Evolutionary conservation across 2,329 filamentous ascomycete species (phyloP).

Genomic region (Colletotrichum plurivorum): DNA sequence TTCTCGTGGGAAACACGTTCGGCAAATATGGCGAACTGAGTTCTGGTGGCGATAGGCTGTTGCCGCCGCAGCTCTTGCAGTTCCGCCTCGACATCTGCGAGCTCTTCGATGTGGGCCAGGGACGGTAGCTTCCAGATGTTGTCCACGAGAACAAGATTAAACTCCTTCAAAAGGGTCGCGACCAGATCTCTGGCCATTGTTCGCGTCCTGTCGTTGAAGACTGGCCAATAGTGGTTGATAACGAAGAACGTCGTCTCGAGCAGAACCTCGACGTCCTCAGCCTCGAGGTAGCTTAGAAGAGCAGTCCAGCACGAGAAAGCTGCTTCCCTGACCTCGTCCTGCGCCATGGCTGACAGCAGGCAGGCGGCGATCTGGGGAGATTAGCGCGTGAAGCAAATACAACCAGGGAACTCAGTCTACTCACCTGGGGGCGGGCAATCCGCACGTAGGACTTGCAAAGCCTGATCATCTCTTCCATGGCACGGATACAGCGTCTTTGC

Average conservation of each 20-base stretch:
- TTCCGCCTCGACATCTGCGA: conserved; percentile 77
- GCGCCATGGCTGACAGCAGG: conserved; percentile 84
- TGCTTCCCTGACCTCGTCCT: conserved; percentile 79
- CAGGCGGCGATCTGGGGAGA: conserved; percentile 85
- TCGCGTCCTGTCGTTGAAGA: conserved; percentile 74
- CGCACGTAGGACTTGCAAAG: conserved; percentile 81
- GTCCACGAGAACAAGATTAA: conserved; percentile 72
- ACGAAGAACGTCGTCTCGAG: conserved; percentile 93
- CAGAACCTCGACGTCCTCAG: conserved; percentile 83
- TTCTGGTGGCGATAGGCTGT: conserved; percentile 67
- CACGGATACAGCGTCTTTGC: conserved; percentile 82
- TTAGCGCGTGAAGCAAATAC: conserved; percentile 44
- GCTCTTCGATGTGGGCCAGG: conserved; percentile 76
- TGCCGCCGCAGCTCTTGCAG: conserved; percentile 73
- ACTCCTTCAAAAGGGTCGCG: conserved; percentile 73
- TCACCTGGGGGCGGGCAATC: conserved; percentile 87
- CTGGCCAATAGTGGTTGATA: conserved; percentile 84
- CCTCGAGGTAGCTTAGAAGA: conserved; percentile 81
- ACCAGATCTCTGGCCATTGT: conserved; percentile 74
- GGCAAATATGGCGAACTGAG: conserved; percentile 71
- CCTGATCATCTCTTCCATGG: conserved; percentile 89
- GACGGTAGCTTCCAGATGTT: conserved; percentile 85
- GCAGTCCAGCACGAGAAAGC: conserved; percentile 89
- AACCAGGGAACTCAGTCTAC: conserved; percentile 42
- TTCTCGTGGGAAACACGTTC: conserved; percentile 86